phyloP scores from a whole-genome alignment of 2,329 filamentous ascomycete species.

The Phyllosticta paracitricarpa region DNA sequence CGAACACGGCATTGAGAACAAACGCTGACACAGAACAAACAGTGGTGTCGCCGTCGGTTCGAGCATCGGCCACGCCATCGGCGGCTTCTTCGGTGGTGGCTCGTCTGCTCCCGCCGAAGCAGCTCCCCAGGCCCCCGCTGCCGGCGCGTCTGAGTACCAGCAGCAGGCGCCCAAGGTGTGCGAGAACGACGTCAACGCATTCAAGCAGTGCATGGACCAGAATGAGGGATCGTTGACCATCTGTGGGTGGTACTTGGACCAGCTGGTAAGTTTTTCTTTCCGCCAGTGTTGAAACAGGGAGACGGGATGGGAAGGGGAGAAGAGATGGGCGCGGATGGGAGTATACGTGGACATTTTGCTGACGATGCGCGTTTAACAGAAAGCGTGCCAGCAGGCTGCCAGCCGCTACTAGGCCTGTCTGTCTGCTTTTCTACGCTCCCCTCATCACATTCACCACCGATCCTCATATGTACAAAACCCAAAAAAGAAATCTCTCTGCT shows the following conservation, averaged over 20 bases:
- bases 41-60: slow-evolving; percentile 96
- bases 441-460: neutral
- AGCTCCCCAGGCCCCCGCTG: slow-evolving; percentile 20
- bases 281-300: neutral
- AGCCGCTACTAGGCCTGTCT: slow-evolving; percentile 32
- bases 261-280: slow-evolving; percentile 43
- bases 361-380: slow-evolving; percentile 13
- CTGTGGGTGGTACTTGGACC: slow-evolving; percentile 96
- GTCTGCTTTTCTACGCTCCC: too few species aligned
- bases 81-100: slow-evolving; percentile 74
- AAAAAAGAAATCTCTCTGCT: neutral
- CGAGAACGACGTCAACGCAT: slow-evolving; percentile 67
- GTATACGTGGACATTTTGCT: neutral
- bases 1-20: neutral
- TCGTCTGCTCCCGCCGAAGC: slow-evolving; percentile 43
- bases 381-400: slow-evolving; percentile 41
- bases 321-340: slow-evolving; percentile 1
- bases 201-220: slow-evolving; percentile 95
- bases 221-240: slow-evolving; percentile 89
- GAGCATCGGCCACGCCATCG: slow-evolving; percentile 88
- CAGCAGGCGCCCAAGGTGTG: slow-evolving; percentile 51
- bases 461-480: neutral
- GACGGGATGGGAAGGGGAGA: slow-evolving; percentile 24
- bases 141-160: slow-evolving; percentile 28
- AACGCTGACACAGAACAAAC: neutral